Evolutionary conservation across 2,329 filamentous ascomycete species (phyloP).

Genomic region (Gliomastix tumulicola): DNA sequence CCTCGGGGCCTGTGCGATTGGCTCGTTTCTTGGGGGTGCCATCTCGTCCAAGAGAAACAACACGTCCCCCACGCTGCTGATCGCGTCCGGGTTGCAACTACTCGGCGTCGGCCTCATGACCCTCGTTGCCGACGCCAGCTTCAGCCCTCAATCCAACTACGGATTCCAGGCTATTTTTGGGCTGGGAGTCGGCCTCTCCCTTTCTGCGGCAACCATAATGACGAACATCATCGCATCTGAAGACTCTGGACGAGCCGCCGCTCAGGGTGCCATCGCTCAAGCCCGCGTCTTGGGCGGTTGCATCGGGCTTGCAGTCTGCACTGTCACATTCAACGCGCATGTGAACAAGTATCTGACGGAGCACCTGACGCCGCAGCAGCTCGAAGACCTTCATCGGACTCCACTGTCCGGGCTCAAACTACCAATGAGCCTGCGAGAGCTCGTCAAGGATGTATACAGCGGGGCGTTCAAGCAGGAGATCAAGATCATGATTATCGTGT

Average conservation of each 20-base stretch:
- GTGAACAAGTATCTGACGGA: slow-evolving; percentile 27
- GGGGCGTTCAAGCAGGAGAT: slow-evolving; percentile 37
- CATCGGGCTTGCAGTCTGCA: slow-evolving; percentile 50
- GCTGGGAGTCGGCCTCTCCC: slow-evolving; percentile 50
- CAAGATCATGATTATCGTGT: slow-evolving; percentile 36
- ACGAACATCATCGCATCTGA: slow-evolving; percentile 43
- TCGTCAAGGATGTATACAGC: slow-evolving; percentile 34
- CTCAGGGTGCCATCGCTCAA: slow-evolving; percentile 54
- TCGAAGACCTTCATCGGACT: slow-evolving; percentile 35
- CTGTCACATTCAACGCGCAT: slow-evolving; percentile 47
- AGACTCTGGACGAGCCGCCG: slow-evolving; percentile 44
- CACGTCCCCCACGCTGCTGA: slow-evolving; percentile 42
- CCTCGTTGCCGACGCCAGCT: slow-evolving; percentile 23
- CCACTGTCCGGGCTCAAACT: slow-evolving; percentile 29
- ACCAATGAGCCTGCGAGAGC: slow-evolving; percentile 18
- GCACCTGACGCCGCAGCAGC: slow-evolving; percentile 25
- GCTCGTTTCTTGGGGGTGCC: slow-evolving; percentile 47
- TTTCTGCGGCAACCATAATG: slow-evolving; percentile 50
- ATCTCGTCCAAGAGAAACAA: slow-evolving; percentile 47
- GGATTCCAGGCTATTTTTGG: slow-evolving; percentile 51
- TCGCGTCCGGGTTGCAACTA: slow-evolving; percentile 42
- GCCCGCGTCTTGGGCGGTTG: slow-evolving; percentile 53
- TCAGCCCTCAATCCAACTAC: slow-evolving; percentile 35
- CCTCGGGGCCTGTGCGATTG: slow-evolving; percentile 47
- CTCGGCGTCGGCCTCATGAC: slow-evolving; percentile 45